Percentiles rank a stretch among this genome's conserved stretches.
phyloP scores from a whole-genome alignment of 805 yeast species.

The Wickerhamiella bombiphila region DNA sequence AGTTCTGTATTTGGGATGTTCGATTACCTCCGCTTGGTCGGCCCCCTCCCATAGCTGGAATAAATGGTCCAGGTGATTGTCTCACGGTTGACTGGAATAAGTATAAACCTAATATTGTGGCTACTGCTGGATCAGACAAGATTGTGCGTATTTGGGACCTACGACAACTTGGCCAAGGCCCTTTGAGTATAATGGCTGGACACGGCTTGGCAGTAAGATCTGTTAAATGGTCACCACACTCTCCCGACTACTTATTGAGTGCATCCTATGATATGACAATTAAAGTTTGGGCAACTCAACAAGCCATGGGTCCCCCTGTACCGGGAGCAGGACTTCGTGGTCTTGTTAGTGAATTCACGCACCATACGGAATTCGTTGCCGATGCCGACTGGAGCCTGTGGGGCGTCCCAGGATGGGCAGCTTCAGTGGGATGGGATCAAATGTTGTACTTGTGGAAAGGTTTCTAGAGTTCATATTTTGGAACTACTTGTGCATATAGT shows the following conservation, averaged over 20 bases:
- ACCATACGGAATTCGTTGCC: conserved; percentile 77
- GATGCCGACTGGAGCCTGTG: conserved; percentile 93
- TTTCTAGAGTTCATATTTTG: too few relatives aligned
- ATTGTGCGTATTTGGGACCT: conserved; percentile 76
- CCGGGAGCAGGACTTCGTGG: conserved; percentile 25
- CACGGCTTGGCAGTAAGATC: conserved; percentile 81
- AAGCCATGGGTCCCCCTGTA: conserved; percentile 21
- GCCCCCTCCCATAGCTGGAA: conserved; percentile 30
- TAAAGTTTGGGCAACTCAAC: conserved; percentile 67
- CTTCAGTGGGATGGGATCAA: conserved; percentile 94
- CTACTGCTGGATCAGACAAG: conserved; percentile 88
- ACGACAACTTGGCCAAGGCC: conserved; percentile 48
- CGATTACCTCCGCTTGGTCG: conserved; percentile 32
- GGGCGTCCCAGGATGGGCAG: conserved; percentile 95
- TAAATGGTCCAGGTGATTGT: conserved; percentile 71
- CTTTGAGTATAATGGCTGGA: conserved; percentile 63
- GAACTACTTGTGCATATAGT: too few relatives aligned
- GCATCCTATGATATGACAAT: conserved; percentile 90
- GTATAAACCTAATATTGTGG: conserved; percentile 62
- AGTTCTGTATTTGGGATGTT: conserved; percentile 68
- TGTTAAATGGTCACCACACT: conserved; percentile 83
- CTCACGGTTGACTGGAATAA: conserved; percentile 82
- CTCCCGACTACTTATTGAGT: conserved; percentile 50
- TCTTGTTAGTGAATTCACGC: conserved; percentile 41
- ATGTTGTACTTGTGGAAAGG: conserved; percentile 78